Base-by-base conservation (phyloP, 148 eudicot species). In the Rhododendron griersonianum region DNA sequence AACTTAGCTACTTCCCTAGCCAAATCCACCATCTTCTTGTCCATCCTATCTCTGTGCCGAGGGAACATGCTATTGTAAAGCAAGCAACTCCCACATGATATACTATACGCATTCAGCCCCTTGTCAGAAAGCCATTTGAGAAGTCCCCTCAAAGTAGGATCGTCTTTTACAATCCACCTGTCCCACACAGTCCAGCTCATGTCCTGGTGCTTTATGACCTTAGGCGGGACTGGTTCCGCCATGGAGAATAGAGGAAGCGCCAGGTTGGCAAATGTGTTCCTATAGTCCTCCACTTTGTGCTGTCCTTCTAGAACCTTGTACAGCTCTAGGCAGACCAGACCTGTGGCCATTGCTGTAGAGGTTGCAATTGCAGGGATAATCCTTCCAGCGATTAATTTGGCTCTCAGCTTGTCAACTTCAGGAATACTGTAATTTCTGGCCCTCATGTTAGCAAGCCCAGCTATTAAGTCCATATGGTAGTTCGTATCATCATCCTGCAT, bases 141-240 rank as follows among this genome's bases (percentile, higher is more conserved):
- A 78, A 95, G 92, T 73, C 91, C 93, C 90, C 87, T 86, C 85
- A 94, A 74, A 1, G 98, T 95, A 10, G 95, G 94, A 80, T 95
- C 91, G 78, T 90, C 92, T 76, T 91, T 90, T 57, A 95, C 30
- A 48, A 87, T 85, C 99, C 98, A 95, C 84, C 98, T 87, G 88
- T 96, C 98, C 99, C 99, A 96, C 16, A 96, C 91, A 8, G 96
- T 93, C 98, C 99, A 95, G 87, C 88, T 94, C 95, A 95, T 86
- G 80, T 95, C 95, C 13, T 82, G 90, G 82, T 96, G 96, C 89
- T 95, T 95, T 39, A 94, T 81, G 15, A 95, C 92, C 90, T 96
- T 96, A 11, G 98, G 92, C 1, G 95, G 95, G 45, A 95, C 95
- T 0, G 99, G 99, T 83, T 96, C 99, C 2, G 98, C 95, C 83